Conservation (phyloP, 1,139 yeast species). For the Scheffersomyces cryptocercus region DNA sequence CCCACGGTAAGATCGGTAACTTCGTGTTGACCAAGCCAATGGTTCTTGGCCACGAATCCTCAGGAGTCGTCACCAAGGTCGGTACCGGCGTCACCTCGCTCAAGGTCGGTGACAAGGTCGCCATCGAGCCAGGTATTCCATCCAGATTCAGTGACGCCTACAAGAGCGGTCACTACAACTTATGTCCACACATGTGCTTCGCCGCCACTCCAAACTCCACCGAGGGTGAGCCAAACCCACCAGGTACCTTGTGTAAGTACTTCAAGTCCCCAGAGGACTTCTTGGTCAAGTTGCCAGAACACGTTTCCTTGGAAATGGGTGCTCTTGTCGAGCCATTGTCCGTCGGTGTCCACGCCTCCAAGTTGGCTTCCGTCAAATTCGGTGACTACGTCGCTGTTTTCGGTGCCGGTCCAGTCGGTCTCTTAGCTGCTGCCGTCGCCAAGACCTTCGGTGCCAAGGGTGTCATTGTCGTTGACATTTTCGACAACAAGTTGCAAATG, state of each 20-base stretch:
- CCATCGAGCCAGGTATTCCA: conserved; percentile 75
- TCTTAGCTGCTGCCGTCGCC: conserved; percentile 76
- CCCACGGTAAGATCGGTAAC: conserved; percentile 77
- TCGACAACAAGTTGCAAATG: conserved; percentile 58
- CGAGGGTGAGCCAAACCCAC: conserved; percentile 45
- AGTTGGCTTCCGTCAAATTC: conserved; percentile 62
- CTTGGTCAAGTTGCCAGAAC: conserved; percentile 75
- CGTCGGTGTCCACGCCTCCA: conserved; percentile 84
- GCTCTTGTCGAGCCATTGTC: conserved; percentile 87
- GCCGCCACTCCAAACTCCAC: conserved; percentile 74
- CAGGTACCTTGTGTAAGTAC: conserved; percentile 75
- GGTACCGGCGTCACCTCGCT: conserved; percentile 62
- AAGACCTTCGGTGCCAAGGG: conserved; percentile 79
- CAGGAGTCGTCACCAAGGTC: conserved; percentile 69
- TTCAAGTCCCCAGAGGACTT: conserved; percentile 82
- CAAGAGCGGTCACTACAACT: conserved; percentile 73
- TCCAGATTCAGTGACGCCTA: conserved; percentile 74
- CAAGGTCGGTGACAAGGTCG: conserved; percentile 77
- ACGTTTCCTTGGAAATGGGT: conserved; percentile 79
- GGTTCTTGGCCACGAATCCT: conserved; percentile 77
- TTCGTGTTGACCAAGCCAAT: conserved; percentile 63
- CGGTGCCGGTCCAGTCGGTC: conserved; percentile 95
- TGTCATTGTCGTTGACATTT: conserved; percentile 64
- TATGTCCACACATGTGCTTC: conserved; percentile 81
- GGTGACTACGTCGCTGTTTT: conserved; percentile 79